phyloP scores from a whole-genome alignment of 495 filamentous ascomycete genomes.

The Extremus antarcticus region DNA sequence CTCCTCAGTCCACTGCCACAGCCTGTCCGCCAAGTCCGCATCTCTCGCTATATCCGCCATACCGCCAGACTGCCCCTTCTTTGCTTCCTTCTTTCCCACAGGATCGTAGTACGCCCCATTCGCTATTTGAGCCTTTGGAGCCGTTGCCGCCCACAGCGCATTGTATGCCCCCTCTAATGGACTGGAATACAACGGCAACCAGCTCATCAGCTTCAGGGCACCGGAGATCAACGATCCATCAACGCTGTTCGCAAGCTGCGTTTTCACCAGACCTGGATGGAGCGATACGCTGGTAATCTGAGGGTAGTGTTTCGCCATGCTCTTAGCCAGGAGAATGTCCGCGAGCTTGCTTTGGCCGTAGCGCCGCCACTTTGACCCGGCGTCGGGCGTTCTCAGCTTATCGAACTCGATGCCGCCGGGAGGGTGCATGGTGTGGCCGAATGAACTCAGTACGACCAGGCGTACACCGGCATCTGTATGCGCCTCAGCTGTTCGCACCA shows the following conservation, averaged over 20 bases:
- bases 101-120: slow-evolving; percentile 35
- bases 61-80: not conserved
- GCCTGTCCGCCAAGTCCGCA: not conserved
- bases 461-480: slow-evolving; percentile 31
- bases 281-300: slow-evolving; percentile 32
- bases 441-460: slow-evolving; percentile 37
- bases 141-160: slow-evolving; percentile 46
- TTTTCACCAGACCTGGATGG: slow-evolving; percentile 32
- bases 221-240: not conserved
- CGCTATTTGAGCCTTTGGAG: slow-evolving; percentile 21
- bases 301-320: slow-evolving; percentile 46
- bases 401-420: slow-evolving; percentile 21
- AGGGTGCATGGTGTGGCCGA: slow-evolving; percentile 27
- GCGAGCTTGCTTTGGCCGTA: slow-evolving; percentile 62
- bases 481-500: slow-evolving; percentile 39
- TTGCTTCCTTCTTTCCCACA: slow-evolving; percentile 19
- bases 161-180: slow-evolving; percentile 38
- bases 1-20: slow-evolving; percentile 1
- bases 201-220: not conserved
- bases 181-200: not conserved
- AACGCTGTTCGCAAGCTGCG: not conserved
- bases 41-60: not conserved
- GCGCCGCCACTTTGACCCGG: slow-evolving; percentile 32
- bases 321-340: slow-evolving; percentile 51
- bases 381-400: slow-evolving; percentile 15